Base-by-base conservation (phyloP, 495 filamentous ascomycete species). In the Penicillium cataractarum region DNA sequence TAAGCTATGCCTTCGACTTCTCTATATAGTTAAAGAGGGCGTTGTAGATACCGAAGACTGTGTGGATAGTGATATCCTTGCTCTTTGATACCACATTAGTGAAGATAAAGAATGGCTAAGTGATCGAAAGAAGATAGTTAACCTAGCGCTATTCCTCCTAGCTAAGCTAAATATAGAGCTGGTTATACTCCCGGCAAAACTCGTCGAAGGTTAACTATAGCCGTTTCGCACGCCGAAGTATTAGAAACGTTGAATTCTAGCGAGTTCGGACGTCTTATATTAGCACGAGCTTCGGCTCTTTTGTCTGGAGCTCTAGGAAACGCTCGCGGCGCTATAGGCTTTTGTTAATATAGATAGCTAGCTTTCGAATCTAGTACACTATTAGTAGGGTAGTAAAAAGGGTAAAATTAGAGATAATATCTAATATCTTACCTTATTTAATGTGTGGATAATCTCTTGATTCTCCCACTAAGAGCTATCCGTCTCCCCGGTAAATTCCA, bases 31-130 rank as follows among this genome's bases (percentile, higher is more conserved):
- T 10, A 54, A 66, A 63, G 2, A 63, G 60, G 6, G 58, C 55
- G 24, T 72, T 69, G 29, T 71, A 71, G 31, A 71, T 58, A 1
- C 57, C 56, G 29, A 66, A 67, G 29, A 70, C 26, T 15, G 9
- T 15, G 57, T 72, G 29, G 8, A 64, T 50, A n/a, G 42, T 72
- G 5, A 68, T 12, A 60, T 68, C 58, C 32, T 53, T 57, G 32
- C 40, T 68, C 49, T 62, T 60, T 42, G 37, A 68, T 12, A 72
- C 33, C 13, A 12, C 1, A 2, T 42, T 63, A 0, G 49, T 70
- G 17, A 44, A 70, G 13, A 39, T 21, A 40, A 62, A 65, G 58
- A 70, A 72, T 0, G 49, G 64, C 12, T 63, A 1, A 0, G 44
- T 57, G 24, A 66, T 66, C 8, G 2, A 59, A 19, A 66, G 64